A percentile compares a stretch with the other conserved stretches of the same genome.
phyloP scores from a whole-genome alignment of 345 rosid species.

The Pelargonium nanum region DNA sequence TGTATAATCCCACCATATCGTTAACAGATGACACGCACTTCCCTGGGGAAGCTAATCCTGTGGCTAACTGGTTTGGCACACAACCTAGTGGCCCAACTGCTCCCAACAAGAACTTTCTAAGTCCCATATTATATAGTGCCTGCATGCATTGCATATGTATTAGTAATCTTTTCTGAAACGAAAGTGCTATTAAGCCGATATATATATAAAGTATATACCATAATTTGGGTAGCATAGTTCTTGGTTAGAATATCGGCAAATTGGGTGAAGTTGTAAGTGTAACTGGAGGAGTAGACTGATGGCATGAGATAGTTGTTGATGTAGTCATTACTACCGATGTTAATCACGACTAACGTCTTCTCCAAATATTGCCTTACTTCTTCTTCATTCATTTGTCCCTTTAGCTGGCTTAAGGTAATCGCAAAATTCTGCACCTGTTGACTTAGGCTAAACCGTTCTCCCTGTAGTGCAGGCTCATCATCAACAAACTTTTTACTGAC shows the following conservation, averaged over 20 bases:
- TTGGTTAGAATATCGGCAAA: slow-evolving; percentile 58
- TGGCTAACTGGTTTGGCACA: slow-evolving; percentile 49
- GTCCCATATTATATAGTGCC: slow-evolving; percentile 61
- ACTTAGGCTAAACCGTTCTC: too few relatives aligned
- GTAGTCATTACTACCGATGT: slow-evolving; percentile 89
- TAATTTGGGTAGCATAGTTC: slow-evolving; percentile 50
- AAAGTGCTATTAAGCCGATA: too few relatives aligned
- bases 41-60: slow-evolving; percentile 23
- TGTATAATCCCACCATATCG: slow-evolving; percentile 34
- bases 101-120: slow-evolving; percentile 55
- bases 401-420: slow-evolving; percentile 44
- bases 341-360: slow-evolving; percentile 43
- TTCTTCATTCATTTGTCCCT: slow-evolving; percentile 29
- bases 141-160: slow-evolving; percentile 8
- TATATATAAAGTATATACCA: slow-evolving; percentile 29
- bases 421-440: slow-evolving; percentile 63
- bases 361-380: slow-evolving; percentile 36
- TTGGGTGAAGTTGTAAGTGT: slow-evolving; percentile 39
- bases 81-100: slow-evolving; percentile 59
- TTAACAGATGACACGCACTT: slow-evolving; percentile 34
- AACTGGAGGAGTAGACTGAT: slow-evolving; percentile 41
- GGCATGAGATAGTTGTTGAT: slow-evolving; percentile 90
- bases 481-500: too few relatives aligned
- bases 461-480: too few relatives aligned
- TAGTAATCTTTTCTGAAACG: not conserved